These are phyloP conservation scores for Nematocida sp. DNA, from an alignment of 371 early-diverging fungal genomes.

Conservation along the genomic window DNA sequence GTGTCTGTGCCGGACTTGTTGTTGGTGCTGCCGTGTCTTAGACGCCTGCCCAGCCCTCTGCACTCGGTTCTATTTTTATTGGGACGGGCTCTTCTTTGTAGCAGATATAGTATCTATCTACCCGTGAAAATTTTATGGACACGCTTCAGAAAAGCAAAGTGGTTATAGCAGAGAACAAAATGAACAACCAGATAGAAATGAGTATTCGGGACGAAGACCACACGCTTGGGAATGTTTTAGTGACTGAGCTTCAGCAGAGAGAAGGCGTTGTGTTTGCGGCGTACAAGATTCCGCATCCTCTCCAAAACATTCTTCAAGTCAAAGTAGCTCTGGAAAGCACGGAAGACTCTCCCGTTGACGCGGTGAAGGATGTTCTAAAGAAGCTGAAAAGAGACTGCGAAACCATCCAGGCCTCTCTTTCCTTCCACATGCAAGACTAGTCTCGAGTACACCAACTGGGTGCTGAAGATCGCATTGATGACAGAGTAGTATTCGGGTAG, in stretches of 20 bases:
- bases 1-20: no score
- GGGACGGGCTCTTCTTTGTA: no score
- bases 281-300: conserved; percentile 90
- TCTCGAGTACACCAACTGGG: no score
- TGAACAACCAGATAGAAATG: conserved; percentile 84
- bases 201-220: conserved; percentile 87
- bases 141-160: conserved; percentile 28
- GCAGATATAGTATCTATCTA: no score
- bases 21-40: no score
- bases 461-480: no score
- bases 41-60: no score
- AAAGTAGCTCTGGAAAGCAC: conserved; percentile 16
- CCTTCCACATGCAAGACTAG: background rate
- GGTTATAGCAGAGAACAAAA: conserved; percentile 69
- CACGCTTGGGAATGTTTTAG: conserved; percentile 80
- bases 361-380: conserved; percentile 13
- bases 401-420: background rate
- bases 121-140: conserved; percentile 23
- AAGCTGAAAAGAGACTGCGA: conserved; percentile 32
- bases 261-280: conserved; percentile 73
- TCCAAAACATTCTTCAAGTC: conserved; percentile 68
- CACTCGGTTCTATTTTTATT: no score
- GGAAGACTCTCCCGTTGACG: conserved; percentile 17
- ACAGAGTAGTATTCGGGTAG: no score
- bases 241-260: background rate